Evolutionary conservation across 2,329 filamentous ascomycete species (phyloP).

Genomic region (Hypomyces rosellus): DNA sequence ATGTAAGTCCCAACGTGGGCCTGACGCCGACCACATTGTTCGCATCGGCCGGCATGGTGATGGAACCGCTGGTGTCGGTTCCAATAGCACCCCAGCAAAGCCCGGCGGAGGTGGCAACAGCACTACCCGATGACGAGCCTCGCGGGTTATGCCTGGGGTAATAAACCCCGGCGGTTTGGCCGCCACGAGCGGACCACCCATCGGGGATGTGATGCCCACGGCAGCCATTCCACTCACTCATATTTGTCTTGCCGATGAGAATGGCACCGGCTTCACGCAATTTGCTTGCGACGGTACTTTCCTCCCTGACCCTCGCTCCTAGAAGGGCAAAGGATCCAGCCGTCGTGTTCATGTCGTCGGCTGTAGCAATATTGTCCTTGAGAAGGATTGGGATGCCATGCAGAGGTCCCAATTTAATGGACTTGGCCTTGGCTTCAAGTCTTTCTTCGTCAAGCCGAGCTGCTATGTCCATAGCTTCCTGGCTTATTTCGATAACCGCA

Average conservation of each 20-base stretch:
- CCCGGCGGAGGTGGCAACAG: conserved; percentile 51
- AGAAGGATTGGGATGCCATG: conserved; percentile 58
- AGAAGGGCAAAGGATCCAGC: conserved; percentile 53
- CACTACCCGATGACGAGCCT: conserved; percentile 55
- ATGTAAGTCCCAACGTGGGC: conserved; percentile 60
- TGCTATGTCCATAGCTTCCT: conserved; percentile 27
- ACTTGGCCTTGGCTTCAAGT: not conserved
- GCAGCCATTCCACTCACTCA: conserved; percentile 58
- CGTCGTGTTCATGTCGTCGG: conserved; percentile 48
- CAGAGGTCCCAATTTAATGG: conserved; percentile 30
- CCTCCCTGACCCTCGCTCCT: conserved; percentile 46
- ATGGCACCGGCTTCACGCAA: conserved; percentile 55
- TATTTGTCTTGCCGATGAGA: conserved; percentile 59
- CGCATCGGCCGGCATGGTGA: conserved; percentile 45
- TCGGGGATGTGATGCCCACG: conserved; percentile 47
- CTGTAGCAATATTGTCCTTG: conserved; percentile 58
- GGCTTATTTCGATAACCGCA: conserved; percentile 28
- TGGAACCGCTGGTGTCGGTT: conserved; percentile 50
- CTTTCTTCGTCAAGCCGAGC: conserved; percentile 20
- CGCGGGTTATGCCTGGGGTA: conserved; percentile 53
- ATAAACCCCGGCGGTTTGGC: conserved; percentile 56
- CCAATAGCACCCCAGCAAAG: conserved; percentile 53
- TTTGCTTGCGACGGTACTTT: conserved; percentile 54
- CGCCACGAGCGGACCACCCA: conserved; percentile 59
- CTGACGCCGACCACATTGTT: conserved; percentile 65